Evolutionary conservation across 352 stramenopile species (phyloP).

Genomic region (Phytophthora quininea): DNA sequence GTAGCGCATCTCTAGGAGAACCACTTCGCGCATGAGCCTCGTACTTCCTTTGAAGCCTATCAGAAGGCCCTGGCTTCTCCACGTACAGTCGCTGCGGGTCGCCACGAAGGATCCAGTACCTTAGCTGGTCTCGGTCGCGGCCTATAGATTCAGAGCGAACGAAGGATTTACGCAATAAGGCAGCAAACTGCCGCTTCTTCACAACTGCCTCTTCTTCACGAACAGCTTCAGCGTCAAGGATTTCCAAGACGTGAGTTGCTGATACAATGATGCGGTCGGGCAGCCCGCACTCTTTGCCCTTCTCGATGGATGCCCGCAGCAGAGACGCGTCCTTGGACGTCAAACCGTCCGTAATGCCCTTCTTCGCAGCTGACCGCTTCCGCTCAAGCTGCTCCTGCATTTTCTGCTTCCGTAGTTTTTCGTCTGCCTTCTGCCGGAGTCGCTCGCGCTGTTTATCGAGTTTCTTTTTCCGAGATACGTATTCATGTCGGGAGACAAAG

Average conservation of each 20-base stretch:
- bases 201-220: conserved; percentile 68
- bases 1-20: conserved; percentile 34
- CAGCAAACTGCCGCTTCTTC: conserved; percentile 68
- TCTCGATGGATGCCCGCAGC: conserved; percentile 68
- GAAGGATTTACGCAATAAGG: conserved; percentile 69
- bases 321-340: conserved; percentile 61
- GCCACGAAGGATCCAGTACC: conserved; percentile 81
- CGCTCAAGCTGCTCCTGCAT: conserved; percentile 69
- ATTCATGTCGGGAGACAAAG: conserved; percentile 82
- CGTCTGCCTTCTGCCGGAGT: conserved; percentile 56
- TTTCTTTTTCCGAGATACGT: conserved; percentile 75
- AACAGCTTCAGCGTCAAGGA: conserved; percentile 67
- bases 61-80: conserved; percentile 50
- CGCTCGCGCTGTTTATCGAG: conserved; percentile 72
- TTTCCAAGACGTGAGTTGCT: conserved; percentile 75
- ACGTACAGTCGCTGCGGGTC: conserved; percentile 75
- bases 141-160: conserved; percentile 80
- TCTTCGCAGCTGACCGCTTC: conserved; percentile 64
- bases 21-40: conserved; percentile 33
- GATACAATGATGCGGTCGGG: conserved; percentile 71
- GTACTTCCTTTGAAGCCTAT: conserved; percentile 59
- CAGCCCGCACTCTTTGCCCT: conserved; percentile 73
- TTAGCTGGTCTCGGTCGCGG: conserved; percentile 56
- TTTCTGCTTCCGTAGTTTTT: conserved; percentile 71
- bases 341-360: conserved; percentile 68